Conservation (phyloP, 495 filamentous ascomycete genomes). For the Neurospora sp. region DNA sequence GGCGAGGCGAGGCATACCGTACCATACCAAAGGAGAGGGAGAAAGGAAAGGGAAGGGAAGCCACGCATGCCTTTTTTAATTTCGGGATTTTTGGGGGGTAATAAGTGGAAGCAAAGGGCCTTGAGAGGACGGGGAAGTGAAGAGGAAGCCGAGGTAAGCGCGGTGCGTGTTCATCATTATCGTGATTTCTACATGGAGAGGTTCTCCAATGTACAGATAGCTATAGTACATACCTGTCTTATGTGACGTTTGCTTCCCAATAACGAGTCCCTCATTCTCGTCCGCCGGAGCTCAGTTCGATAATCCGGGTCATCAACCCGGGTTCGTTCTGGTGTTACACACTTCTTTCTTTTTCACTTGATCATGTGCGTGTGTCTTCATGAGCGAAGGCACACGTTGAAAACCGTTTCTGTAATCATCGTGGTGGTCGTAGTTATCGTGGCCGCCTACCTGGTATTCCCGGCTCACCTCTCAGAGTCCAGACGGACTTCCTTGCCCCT, state of each 20-base stretch:
- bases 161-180: neutral
- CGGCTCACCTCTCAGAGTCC: neutral
- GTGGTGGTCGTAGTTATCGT: neutral
- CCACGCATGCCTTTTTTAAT: neutral
- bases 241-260: neutral
- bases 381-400: neutral
- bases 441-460: neutral
- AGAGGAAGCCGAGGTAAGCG: neutral
- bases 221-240: neutral
- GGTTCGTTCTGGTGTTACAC: neutral
- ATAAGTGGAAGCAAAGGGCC: neutral
- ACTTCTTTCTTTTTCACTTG: neutral
- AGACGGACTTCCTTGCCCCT: neutral
- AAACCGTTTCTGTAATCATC: slow-evolving; percentile 1
- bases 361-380: neutral
- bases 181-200: neutral
- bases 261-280: neutral
- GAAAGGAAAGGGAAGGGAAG: neutral
- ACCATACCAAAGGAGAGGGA: neutral
- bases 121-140: neutral
- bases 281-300: neutral
- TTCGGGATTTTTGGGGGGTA: neutral
- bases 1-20: neutral
- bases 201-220: neutral
- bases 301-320: neutral